Evolutionary conservation across 23 red algal genomes (phyloP).

Genomic region (Gracilaria gracilis): DNA sequence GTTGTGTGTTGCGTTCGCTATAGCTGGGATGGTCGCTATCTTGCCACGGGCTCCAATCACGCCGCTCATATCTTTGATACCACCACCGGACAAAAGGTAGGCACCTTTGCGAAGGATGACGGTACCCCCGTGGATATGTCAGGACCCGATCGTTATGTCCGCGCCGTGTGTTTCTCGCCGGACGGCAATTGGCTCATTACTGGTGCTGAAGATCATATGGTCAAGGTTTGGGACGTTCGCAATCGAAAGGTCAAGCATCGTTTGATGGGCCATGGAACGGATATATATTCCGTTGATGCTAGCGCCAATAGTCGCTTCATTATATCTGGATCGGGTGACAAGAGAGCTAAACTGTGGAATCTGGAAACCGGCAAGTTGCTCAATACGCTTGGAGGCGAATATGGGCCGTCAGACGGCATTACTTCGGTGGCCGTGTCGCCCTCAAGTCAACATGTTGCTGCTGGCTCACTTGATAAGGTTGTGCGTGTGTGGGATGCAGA

Average conservation of each 20-base stretch:
- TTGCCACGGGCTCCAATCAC: constrained; percentile 88
- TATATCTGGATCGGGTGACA: constrained; percentile 88
- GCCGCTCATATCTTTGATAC: constrained; percentile 87
- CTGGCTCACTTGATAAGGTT: constrained; percentile 92
- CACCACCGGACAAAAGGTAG: constrained; percentile 70
- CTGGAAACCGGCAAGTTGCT: constrained; percentile 80
- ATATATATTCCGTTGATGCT: constrained; percentile 96
- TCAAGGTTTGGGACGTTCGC: constrained; percentile 90
- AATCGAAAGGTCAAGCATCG: constrained; percentile 74
- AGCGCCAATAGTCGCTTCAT: constrained; percentile 80
- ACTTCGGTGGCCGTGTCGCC: constrained; percentile 89
- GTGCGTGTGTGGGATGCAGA: constrained; percentile 95
- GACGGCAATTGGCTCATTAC: constrained; percentile 89
- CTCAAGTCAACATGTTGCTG: constrained; percentile 82
- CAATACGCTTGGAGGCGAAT: constrained; percentile 73
- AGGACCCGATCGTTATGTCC: constrained; percentile 70
- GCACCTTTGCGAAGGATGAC: constrained; percentile 71
- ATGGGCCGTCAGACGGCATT: constrained; percentile 86
- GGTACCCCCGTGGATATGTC: background rate
- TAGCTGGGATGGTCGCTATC: constrained; percentile 83
- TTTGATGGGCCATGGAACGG: constrained; percentile 76
- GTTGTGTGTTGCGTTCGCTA: constrained; percentile 97
- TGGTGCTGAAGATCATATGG: constrained; percentile 88
- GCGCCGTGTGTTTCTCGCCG: constrained; percentile 92
- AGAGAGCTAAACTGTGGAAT: constrained; percentile 87